Evolutionary conservation across 768 basidiomycete species (phyloP), one percentile per base, ranked within the genome.

Genomic region (Chlorophyllum brunneum): DNA sequence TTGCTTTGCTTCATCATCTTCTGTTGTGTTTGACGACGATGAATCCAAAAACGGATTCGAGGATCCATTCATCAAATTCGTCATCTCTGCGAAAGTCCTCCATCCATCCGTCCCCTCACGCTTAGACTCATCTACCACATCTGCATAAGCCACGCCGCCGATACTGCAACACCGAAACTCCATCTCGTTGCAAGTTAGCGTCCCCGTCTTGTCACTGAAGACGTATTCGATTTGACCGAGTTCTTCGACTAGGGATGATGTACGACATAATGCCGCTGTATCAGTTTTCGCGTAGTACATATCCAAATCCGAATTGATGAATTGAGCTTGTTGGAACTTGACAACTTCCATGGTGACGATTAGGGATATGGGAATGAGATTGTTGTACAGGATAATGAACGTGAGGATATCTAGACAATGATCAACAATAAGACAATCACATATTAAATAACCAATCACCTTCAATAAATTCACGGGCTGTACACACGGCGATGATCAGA

Each of bases 281-380:
- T 99, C 97, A 0, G 95, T 97, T 54, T 75, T 83, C 9, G 87
- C 83, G 66, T 98, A 88, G 70, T 99, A 99, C 95, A 99, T 98
- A 71, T 99, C 97, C 45, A 95, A 81, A 68, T 95, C 97, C 22
- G 82, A 93, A 67, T 98, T 99, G 76, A 99, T 99, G 47, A 98
- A 79, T 30, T 91, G 88, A 1, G 97, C 95, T 71, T 98, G 97
- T 66, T 97, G 94, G 63, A 88, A 98, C 67, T 98, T 98, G 72
- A 99, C 97, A 29, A 98, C 89, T 73, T 99, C 97, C 88, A 98
- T 98, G 3, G 97, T 98, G 60, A 99, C 97, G 61, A 98, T 95
- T 59, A 99, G 85, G 51, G 95, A 98, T 62, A 99, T 99, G 3
- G 95, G 95, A 55, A 99, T 98, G 60, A 99, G 79, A 72, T 98